Evolutionary conservation across 2,329 filamentous ascomycete genomes (phyloP), one percentile per base, ranked within the genome.

Genomic region (Ophioceras dolichostomum): DNA sequence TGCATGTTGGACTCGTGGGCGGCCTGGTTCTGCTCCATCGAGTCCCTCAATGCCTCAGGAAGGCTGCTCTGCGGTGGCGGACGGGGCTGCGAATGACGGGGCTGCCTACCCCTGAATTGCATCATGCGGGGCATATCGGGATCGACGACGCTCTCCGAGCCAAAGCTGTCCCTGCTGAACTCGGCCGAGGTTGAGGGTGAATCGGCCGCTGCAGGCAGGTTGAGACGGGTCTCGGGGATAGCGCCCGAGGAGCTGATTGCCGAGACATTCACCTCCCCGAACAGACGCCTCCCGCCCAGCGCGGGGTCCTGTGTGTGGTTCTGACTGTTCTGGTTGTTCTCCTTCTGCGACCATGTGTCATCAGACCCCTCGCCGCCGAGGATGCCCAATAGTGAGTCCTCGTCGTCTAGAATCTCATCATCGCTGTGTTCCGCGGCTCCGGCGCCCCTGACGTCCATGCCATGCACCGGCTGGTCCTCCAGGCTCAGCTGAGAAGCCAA

Each of bases 231-330:
- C 35, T 64, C 60, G 1, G 62, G 56, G 28, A 75, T 62, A 9
- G 55, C 65, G 5, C 68, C 70, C 7, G 68, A 70, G 48, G 66
- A 73, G 10, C 67, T 67, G 14, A 74, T 54, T 0, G 65, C 69
- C 4, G 70, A 76, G 14, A 57, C 55, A 14, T 64, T 64, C 5
- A 76, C 65, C 42, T 76, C 72, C 3, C 72, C 72, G 49, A 74
- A 76, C 2, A 76, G 53, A 9, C 61, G 61, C 39, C 28, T 36
- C 76, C 59, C 77, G n/a, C n/a, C n/a, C n/a, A n/a, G n/a, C n/a
- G n/a, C n/a, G n/a, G n/a, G n/a, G n/a, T n/a, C n/a, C 33, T 82
- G 75, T 56, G 81, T 80, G 35, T 74, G 71, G 7, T 84, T 88
- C 54, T 88, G n/a, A n/a, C n/a, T n/a, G n/a, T n/a, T n/a, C n/a